Evolutionary conservation across 768 basidiomycete genomes (phyloP), one percentile per base, ranked within the genome.

Genomic region (Boletus pseudo-olivaceus): DNA sequence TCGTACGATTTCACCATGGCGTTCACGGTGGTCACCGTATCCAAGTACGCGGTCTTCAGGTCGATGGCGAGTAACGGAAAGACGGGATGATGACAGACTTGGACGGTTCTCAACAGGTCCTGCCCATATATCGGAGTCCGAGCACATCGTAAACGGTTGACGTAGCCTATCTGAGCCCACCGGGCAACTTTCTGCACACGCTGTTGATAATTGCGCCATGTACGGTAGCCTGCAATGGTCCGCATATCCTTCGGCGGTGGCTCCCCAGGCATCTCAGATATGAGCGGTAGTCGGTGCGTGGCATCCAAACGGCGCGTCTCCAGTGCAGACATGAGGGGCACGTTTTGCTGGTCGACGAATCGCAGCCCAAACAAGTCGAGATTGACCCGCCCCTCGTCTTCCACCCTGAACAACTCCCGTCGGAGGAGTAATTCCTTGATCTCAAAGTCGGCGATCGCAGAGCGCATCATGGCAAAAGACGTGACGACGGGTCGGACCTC

Each of bases 361-460:
- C 70, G 77, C 33, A 93, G 66, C 10, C 87, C 84, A 23, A 91
- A 74, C 19, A 85, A 59, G 39, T 82, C 82, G n/a, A 91, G 70
- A 59, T 87, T 80, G 37, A 85, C 57, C 47, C 51, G 65, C 59
- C 88, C 81, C 69, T 81, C 62, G 62, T 82, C 72, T 33, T 73
- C 64, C 14, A 80, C 78, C 30, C 76, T 69, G 11, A 94, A 67
- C 29, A 97, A 72, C 44, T 84, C 77, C 32, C 91, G 84, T 12
- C 97, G 82, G 34, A 96, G 69, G 32, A 98, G 80, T 60, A 99
- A 68, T 54, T 98, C 89, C 79, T 95, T 81, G 81, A 97, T 82
- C 75, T 93, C 78, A 71, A 85, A 85, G 72, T 91, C 83, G 56
- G 82, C 91, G 56, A 83, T 79, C 51, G 80, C 91, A 53, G 86